Conservation (phyloP, 2,329 filamentous ascomycete genomes). For the Colletotrichum gigasporum region DNA sequence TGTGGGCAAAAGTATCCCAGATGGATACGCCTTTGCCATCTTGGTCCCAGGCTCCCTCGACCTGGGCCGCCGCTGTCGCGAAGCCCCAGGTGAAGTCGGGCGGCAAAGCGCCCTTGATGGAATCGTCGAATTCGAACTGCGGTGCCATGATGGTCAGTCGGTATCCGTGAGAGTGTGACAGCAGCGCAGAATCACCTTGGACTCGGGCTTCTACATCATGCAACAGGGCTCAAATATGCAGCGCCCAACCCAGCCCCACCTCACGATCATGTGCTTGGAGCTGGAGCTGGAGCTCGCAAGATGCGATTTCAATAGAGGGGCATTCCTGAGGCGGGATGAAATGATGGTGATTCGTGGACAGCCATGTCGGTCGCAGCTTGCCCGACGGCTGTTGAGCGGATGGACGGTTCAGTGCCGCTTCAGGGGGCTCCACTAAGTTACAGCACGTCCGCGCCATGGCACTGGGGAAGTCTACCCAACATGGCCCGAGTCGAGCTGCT, state of each 20-base stretch:
- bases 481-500: too few species aligned
- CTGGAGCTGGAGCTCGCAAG: neutral
- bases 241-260: neutral
- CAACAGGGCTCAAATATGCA: neutral
- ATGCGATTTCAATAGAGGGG: conserved; percentile 4
- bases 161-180: neutral
- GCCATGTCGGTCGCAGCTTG: conserved; percentile 8
- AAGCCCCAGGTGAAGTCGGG: conserved; percentile 50
- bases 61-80: conserved; percentile 50
- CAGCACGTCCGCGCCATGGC: too few species aligned
- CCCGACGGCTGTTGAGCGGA: conserved; percentile 6
- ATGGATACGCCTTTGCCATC: conserved; percentile 52
- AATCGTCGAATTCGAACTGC: conserved; percentile 36
- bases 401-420: neutral
- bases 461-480: too few species aligned
- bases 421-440: neutral
- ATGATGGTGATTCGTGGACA: conserved; percentile 19
- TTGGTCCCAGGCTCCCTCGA: conserved; percentile 52
- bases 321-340: conserved; percentile 19
- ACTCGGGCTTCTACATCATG: neutral
- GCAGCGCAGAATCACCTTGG: neutral
- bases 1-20: conserved; percentile 52
- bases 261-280: conserved; percentile 12
- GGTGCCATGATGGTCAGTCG: conserved; percentile 28
- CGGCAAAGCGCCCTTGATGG: conserved; percentile 40